A percentile compares a stretch with the other conserved stretches of the same genome.
These are phyloP conservation scores for Beauveria bassiana DNA, from an alignment of 2,329 filamentous ascomycete genomes.

Conservation along the genomic window DNA sequence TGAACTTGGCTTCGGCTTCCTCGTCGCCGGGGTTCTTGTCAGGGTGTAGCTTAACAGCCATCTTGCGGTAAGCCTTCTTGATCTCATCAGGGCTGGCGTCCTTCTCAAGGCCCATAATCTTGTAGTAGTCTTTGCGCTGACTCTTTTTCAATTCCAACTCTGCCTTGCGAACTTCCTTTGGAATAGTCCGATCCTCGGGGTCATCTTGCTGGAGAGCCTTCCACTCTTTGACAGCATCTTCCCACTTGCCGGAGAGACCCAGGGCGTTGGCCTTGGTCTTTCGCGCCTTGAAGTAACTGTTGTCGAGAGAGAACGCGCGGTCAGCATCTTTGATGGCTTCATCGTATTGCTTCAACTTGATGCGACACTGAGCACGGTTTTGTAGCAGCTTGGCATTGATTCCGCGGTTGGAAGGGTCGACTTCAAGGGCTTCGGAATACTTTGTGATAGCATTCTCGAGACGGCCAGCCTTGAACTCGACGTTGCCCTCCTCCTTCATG, in stretches of 20 bases:
- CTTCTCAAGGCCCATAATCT: conserved; percentile 85
- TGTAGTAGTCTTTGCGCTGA: conserved; percentile 97
- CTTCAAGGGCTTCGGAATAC: conserved; percentile 73
- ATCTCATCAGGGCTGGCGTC: conserved; percentile 76
- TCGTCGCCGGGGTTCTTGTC: conserved; percentile 93
- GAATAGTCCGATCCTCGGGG: conserved; percentile 70
- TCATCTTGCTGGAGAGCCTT: conserved; percentile 79
- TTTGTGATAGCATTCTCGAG: conserved; percentile 76
- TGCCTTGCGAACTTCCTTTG: conserved; percentile 79
- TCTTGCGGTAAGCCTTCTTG: conserved; percentile 94
- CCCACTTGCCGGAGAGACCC: conserved; percentile 81
- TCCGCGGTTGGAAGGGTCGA: conserved; percentile 82
- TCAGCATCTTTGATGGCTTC: conserved; percentile 81
- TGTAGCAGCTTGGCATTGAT: conserved; percentile 93
- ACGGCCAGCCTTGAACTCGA: conserved; percentile 76
- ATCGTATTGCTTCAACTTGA: conserved; percentile 76
- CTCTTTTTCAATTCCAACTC: conserved; percentile 97
- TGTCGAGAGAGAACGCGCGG: conserved; percentile 72
- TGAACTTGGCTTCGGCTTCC: conserved; percentile 83
- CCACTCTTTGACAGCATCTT: conserved; percentile 81
- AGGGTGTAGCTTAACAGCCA: conserved; percentile 89
- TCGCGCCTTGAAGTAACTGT: conserved; percentile 79
- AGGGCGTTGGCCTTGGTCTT: conserved; percentile 91
- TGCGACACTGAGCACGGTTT: conserved; percentile 81
- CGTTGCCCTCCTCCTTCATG: conserved; percentile 90